A percentile compares a stretch with the other conserved stretches of the same genome.
These are phyloP conservation scores for Rossbeevera mucosa DNA, from an alignment of 768 basidiomycete species.

Conservation along the genomic window DNA sequence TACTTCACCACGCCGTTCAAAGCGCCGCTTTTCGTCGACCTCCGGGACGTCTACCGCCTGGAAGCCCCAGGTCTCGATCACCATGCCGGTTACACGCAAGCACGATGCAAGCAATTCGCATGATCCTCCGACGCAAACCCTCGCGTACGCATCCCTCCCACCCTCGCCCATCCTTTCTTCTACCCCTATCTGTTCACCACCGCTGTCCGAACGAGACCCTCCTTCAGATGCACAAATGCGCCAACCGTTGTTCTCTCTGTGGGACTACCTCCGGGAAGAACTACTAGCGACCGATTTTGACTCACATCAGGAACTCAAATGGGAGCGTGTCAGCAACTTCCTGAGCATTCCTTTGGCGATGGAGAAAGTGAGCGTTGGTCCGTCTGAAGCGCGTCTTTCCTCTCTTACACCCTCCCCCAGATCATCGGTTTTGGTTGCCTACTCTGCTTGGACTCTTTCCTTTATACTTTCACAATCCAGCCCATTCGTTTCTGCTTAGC, in stretches of 20 bases:
- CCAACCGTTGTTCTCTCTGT: constrained; percentile 68
- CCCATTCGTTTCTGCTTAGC: constrained; percentile 83
- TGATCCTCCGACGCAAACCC: constrained; percentile 29
- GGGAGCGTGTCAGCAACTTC: constrained; percentile 97
- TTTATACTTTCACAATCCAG: constrained; percentile 96
- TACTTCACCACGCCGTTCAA: constrained; percentile 31
- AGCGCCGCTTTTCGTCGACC: constrained; percentile 30
- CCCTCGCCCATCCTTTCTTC: constrained; percentile 63
- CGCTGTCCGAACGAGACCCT: constrained; percentile 14
- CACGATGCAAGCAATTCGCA: constrained; percentile 8
- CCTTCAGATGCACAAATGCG: constrained; percentile 17
- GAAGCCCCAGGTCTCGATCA: constrained; percentile 14
- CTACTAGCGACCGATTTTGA: constrained; percentile 90
- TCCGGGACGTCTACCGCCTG: constrained; percentile 24
- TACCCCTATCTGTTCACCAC: constrained; percentile 28
- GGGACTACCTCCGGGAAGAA: constrained; percentile 90
- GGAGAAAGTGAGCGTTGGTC: constrained; percentile 67
- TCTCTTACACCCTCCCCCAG: constrained; percentile 36
- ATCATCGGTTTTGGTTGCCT: constrained; percentile 90
- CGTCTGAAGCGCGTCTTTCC: background rate
- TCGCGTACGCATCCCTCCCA: constrained; percentile 69
- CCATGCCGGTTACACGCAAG: constrained; percentile 11
- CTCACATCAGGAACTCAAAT: constrained; percentile 88
- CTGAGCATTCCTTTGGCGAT: constrained; percentile 86
- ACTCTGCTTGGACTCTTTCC: constrained; percentile 92